phyloP scores from a whole-genome alignment of 306 rosid species.

The Vicia sativa region DNA sequence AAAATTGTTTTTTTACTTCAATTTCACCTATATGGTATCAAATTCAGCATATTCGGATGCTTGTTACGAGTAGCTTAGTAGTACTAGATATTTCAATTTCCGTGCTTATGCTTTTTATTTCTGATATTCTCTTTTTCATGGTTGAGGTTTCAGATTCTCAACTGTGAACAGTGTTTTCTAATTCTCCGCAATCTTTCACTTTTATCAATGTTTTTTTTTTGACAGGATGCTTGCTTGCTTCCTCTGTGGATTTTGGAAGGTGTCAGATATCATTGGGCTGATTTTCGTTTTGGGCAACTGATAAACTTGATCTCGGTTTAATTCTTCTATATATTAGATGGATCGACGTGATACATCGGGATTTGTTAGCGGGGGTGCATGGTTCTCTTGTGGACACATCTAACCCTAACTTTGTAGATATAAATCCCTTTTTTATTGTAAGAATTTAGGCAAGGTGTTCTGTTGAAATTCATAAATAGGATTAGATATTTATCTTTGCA shows the following conservation, averaged over 20 bases:
- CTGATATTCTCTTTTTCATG: neutral
- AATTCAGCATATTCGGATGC: slow-evolving; percentile 25
- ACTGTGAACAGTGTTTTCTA: neutral
- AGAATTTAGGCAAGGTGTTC: slow-evolving; percentile 61
- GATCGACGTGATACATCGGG: slow-evolving; percentile 97
- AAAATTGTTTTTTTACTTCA: neutral
- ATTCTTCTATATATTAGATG: slow-evolving; percentile 55
- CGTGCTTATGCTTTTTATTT: neutral
- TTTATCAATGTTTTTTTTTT: slow-evolving; percentile 17
- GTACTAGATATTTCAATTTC: neutral
- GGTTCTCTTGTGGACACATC: slow-evolving; percentile 50
- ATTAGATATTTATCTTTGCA: slow-evolving; percentile 32
- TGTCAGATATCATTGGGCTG: slow-evolving; percentile 45
- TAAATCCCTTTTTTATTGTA: slow-evolving; percentile 29
- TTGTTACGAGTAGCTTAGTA: neutral
- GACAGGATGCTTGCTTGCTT: slow-evolving; percentile 70
- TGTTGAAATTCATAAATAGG: slow-evolving; percentile 44
- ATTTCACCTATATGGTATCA: neutral
- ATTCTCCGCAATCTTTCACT: neutral
- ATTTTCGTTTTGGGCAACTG: slow-evolving; percentile 46
- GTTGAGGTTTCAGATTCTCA: slow-evolving; percentile 1
- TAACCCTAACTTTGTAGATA: slow-evolving; percentile 63
- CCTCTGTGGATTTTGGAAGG: slow-evolving; percentile 43
- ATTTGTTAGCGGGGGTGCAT: slow-evolving; percentile 95
- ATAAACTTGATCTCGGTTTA: slow-evolving; percentile 44